Conservation (phyloP, 371 early-diverging fungal genomes). For the Chytridium lagenaria region DNA sequence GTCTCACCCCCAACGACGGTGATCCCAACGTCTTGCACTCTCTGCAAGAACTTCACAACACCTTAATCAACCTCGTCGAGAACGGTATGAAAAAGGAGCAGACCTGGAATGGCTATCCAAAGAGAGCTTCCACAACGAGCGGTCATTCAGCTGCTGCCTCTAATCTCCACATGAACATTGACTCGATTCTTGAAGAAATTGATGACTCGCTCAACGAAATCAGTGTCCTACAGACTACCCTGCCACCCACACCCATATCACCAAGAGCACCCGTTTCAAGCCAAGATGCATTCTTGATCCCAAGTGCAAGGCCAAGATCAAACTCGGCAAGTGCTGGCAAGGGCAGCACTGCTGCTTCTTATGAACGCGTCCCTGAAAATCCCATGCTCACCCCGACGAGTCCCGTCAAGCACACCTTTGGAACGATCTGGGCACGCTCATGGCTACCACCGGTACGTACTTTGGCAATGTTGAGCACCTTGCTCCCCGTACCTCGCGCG, state of each 20-base stretch:
- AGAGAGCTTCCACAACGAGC: neutral
- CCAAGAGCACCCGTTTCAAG: neutral
- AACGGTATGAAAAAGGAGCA: conserved; percentile 2
- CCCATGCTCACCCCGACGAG: neutral
- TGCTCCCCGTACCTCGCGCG: neutral
- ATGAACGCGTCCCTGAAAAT: too few relatives aligned
- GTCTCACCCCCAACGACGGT: too few relatives aligned
- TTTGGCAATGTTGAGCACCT: conserved; percentile 1
- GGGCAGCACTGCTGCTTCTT: too few relatives aligned
- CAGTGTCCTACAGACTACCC: neutral
- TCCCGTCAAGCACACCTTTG: neutral
- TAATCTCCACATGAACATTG: neutral
- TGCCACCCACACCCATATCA: neutral
- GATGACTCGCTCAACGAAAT: conserved; percentile 1
- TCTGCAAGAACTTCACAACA: conserved; percentile 8
- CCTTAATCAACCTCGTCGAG: conserved; percentile 5
- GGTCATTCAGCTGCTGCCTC: neutral
- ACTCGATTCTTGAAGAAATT: conserved; percentile 6
- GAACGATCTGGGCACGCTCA: neutral
- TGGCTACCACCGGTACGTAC: conserved; percentile 6
- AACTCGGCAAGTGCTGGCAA: too few relatives aligned
- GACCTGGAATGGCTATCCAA: neutral
- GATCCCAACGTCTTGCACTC: conserved; percentile 4
- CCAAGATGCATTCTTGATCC: too few relatives aligned
- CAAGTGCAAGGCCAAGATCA: too few relatives aligned